Conservation (phyloP, 805 yeast species). For the Ascoidea rubescens region DNA sequence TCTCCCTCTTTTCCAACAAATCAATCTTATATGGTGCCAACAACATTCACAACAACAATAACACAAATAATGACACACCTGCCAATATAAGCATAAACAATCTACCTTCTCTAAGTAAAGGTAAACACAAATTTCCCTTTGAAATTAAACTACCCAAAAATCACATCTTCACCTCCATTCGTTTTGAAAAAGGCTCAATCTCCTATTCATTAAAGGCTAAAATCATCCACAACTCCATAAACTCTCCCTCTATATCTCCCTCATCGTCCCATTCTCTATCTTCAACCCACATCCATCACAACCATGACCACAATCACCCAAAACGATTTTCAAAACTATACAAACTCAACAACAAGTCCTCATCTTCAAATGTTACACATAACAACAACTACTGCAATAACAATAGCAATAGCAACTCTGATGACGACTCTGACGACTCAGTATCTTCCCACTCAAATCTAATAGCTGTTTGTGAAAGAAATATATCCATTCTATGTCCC, state of each 20-base stretch:
- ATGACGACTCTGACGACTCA: background rate
- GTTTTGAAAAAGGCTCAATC: slow-evolving; percentile 79
- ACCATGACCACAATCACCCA: slow-evolving; percentile 3
- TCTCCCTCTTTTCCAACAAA: slow-evolving; percentile 3
- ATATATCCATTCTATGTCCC: slow-evolving; percentile 53
- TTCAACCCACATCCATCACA: background rate
- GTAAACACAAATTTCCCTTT: slow-evolving; percentile 83
- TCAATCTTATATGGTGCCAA: slow-evolving; percentile 4
- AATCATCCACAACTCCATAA: slow-evolving; percentile 13
- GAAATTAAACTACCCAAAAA: slow-evolving; percentile 67
- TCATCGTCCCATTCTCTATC: background rate
- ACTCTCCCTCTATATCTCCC: background rate
- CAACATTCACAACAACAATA: slow-evolving; percentile 8
- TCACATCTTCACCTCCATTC: slow-evolving; percentile 58
- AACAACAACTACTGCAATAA: background rate
- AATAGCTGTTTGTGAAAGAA: slow-evolving; percentile 37
- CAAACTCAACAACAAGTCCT: slow-evolving; percentile 3
- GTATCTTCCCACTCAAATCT: slow-evolving; percentile 12
- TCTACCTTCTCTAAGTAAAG: slow-evolving; percentile 43
- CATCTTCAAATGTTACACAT: slow-evolving; percentile 6
- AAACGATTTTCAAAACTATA: too few relatives aligned
- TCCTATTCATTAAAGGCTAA: slow-evolving; percentile 44
- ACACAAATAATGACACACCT: background rate
- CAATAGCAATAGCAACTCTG: background rate
- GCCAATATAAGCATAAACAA: background rate